phyloP scores from a whole-genome alignment of 2,329 filamentous ascomycete genomes.

The Didymella arachidicola region DNA sequence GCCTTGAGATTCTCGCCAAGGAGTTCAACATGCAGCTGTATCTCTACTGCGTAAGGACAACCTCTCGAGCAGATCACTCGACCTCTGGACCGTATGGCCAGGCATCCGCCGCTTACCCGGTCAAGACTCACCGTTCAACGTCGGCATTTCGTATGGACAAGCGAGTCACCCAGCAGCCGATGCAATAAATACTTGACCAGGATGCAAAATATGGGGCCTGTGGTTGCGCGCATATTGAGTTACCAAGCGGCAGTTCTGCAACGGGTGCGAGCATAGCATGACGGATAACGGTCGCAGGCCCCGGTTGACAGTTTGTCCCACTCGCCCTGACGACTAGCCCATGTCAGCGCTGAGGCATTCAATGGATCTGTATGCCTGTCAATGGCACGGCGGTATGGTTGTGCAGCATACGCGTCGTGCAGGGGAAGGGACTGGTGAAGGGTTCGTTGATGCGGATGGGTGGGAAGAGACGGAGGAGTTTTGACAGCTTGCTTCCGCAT shows the following conservation, averaged over 20 bases:
- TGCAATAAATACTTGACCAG: not conserved
- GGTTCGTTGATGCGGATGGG: conserved; percentile 2
- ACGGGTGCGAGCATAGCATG: conserved; percentile 12
- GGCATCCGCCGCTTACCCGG: not conserved
- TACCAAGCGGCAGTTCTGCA: conserved; percentile 13
- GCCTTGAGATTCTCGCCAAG: not conserved
- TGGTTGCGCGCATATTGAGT: conserved; percentile 14
- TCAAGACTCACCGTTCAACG: conserved; percentile 8
- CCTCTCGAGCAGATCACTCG: not conserved
- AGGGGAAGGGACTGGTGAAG: conserved; percentile 4
- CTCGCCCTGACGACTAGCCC: conserved; percentile 4
- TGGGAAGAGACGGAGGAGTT: not conserved
- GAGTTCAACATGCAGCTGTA: conserved; percentile 6
- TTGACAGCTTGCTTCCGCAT: not conserved
- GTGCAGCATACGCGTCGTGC: conserved; percentile 18
- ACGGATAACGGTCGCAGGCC: conserved; percentile 18
- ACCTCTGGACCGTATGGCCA: not conserved
- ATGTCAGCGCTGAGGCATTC: not conserved
- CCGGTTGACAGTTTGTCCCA: conserved; percentile 6
- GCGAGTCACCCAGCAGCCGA: conserved; percentile 1
- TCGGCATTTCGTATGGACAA: conserved; percentile 1
- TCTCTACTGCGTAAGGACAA: conserved; percentile 1
- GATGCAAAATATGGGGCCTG: not conserved
- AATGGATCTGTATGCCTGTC: not conserved
- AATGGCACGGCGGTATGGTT: conserved; percentile 6